Evolutionary conservation across 768 basidiomycete genomes (phyloP), one percentile per base, ranked within the genome.

Genomic region (Termitomyces titanicus): DNA sequence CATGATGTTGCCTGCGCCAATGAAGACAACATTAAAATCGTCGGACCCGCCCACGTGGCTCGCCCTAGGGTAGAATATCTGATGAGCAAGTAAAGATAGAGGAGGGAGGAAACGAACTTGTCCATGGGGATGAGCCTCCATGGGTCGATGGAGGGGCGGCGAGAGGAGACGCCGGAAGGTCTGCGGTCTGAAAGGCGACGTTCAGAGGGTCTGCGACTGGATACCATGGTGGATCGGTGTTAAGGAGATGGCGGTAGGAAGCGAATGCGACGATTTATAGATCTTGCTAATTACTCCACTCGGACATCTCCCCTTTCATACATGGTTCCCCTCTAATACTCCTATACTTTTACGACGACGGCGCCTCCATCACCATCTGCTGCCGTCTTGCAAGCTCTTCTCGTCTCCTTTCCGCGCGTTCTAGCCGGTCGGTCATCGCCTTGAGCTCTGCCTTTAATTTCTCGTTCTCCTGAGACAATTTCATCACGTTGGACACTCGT

Each of bases 1-100:
- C 94, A 97, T 97, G 75, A 98, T 95, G 74, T 97, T 96, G 15
- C 94, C 95, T 25, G 95, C 95, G 48, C 95, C 95, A 62, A 98
- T 78, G 72, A 96, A 94, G 68, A 96, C 84, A 51, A 98, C 86
- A 69, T 97, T 96, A 80, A 97, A 97, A 65, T 87, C 79, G 61
- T 88, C 83, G 46, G 82, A 72, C 15, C 85, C 86, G 51, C 76
- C 76, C 51, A 84, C 66, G 47, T 81, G 77, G 61, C 72, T 71
- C 53, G 72, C 68, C 67, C 81, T 85, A 9, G 29, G 46, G 18
- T 34, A 29, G 44, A 51, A 50, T 50, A 15, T 3, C n/a, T 18
- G 47, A 61, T 61, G 51, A 63, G 51, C 25, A 57, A 44, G 49
- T 48, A 58, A 54, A 42, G 53, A 43, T 42, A 40, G 31, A 47